phyloP scores from a whole-genome alignment of 2,329 filamentous ascomycete genomes.

The Graphilbum sp. region DNA sequence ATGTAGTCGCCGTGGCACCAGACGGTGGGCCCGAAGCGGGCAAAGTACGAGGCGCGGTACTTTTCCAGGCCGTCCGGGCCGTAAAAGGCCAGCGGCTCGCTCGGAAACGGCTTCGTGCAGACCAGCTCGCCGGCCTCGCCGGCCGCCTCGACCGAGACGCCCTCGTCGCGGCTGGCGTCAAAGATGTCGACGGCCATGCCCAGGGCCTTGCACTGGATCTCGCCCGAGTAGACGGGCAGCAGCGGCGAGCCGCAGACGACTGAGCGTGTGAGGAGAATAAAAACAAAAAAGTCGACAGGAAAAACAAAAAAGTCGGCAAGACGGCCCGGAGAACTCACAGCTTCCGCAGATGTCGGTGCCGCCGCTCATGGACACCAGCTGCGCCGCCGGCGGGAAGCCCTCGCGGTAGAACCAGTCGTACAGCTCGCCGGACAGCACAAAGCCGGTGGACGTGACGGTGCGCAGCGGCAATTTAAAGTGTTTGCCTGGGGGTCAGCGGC shows the following conservation, averaged over 20 bases:
- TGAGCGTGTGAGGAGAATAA: too few species aligned
- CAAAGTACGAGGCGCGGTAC: conserved; percentile 28
- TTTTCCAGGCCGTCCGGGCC: conserved; percentile 21
- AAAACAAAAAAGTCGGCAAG: too few species aligned
- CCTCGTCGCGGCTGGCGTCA: conserved; percentile 18
- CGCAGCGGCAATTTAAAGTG: conserved; percentile 1
- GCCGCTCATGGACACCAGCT: conserved; percentile 25
- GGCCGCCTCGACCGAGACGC: conserved; percentile 13
- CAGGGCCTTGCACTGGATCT: conserved; percentile 26
- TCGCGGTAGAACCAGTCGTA: conserved; percentile 26
- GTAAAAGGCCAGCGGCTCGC: conserved; percentile 28
- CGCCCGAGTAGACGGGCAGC: conserved; percentile 20
- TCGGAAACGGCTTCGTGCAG: conserved; percentile 26
- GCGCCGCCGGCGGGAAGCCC: conserved; percentile 19
- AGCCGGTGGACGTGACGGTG: conserved; percentile 26
- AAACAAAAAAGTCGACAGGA: too few species aligned
- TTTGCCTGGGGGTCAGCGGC: background rate
- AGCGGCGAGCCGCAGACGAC: conserved; percentile 5
- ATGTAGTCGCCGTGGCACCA: conserved; percentile 31
- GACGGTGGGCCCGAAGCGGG: conserved; percentile 21
- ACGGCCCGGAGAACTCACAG: conserved; percentile 21
- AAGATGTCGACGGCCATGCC: conserved; percentile 29
- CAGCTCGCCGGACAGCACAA: conserved; percentile 23
- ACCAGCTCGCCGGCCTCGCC: conserved; percentile 27
- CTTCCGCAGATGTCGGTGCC: conserved; percentile 30